Evolutionary conservation across 2,329 filamentous ascomycete species (phyloP).

Genomic region (Ilyonectria sp.): DNA sequence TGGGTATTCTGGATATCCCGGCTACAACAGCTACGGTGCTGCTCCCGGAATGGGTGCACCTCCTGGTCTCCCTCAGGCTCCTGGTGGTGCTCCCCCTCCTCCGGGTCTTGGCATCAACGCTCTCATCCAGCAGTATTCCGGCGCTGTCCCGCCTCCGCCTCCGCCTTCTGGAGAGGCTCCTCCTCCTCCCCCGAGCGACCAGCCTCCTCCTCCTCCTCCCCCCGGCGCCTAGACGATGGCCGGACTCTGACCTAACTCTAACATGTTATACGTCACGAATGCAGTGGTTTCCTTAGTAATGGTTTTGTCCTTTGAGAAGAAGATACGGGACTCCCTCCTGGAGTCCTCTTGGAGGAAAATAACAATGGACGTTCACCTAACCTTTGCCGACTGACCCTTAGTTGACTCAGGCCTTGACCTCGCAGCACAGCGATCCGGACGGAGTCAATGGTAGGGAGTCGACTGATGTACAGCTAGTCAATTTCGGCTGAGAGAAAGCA

Average conservation of each 20-base stretch:
- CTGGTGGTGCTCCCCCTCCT: conserved; percentile 63
- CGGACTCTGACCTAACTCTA: conserved; percentile 16
- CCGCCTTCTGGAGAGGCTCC: conserved; percentile 70
- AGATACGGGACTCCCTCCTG: conserved; percentile 8
- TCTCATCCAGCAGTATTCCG: conserved; percentile 77
- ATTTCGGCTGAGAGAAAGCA: conserved; percentile 24
- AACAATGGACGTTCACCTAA: conserved; percentile 25
- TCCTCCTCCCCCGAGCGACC: conserved; percentile 75
- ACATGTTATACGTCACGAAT: conserved; percentile 20
- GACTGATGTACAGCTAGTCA: conserved; percentile 31
- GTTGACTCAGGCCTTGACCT: conserved; percentile 20
- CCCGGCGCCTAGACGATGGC: conserved; percentile 59
- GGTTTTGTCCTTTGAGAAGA: conserved; percentile 9
- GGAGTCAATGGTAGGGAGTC: conserved; percentile 13
- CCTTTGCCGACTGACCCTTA: conserved; percentile 28
- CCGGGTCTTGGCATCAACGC: conserved; percentile 73
- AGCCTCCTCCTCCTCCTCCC: conserved; percentile 76
- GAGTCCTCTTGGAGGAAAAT: conserved; percentile 8
- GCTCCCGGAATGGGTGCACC: conserved; percentile 59
- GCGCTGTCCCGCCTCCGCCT: conserved; percentile 69
- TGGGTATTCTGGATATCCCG: conserved; percentile 69
- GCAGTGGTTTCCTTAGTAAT: conserved; percentile 5
- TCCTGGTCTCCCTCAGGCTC: conserved; percentile 59
- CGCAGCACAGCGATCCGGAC: conserved; percentile 3
- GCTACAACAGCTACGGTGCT: conserved; percentile 66